phyloP scores from a whole-genome alignment of 257 asterid species.

The Solanum pennellii region DNA sequence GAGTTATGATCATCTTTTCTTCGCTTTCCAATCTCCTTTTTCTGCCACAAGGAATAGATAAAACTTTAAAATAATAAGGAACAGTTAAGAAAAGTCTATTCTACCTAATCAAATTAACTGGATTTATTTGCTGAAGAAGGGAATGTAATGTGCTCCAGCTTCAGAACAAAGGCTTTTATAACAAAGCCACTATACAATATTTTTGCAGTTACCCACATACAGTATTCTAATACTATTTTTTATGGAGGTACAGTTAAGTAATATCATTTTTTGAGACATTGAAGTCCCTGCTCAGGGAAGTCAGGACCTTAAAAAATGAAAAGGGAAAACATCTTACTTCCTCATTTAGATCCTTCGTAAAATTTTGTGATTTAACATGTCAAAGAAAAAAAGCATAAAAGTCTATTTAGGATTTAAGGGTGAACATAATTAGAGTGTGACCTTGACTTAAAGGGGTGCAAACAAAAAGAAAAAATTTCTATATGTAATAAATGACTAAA shows the following conservation, averaged over 20 bases:
- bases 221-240: background rate
- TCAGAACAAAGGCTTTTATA: background rate
- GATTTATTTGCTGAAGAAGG: background rate
- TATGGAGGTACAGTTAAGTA: background rate
- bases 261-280: background rate
- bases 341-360: background rate
- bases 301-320: background rate
- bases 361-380: background rate
- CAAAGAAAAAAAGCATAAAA: background rate
- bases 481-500: background rate
- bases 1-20: conserved; percentile 74
- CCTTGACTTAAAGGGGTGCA: background rate
- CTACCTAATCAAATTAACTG: background rate
- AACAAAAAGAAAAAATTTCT: background rate
- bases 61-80: background rate
- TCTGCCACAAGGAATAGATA: conserved; percentile 34
- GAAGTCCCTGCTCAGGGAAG: background rate
- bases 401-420: background rate
- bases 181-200: background rate
- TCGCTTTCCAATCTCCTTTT: conserved; percentile 83
- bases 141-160: background rate
- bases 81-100: background rate
- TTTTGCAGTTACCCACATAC: background rate
- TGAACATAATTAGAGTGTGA: background rate
- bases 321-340: background rate